Conservation (phyloP, 768 basidiomycete genomes). For the Phallus indusiatus region DNA sequence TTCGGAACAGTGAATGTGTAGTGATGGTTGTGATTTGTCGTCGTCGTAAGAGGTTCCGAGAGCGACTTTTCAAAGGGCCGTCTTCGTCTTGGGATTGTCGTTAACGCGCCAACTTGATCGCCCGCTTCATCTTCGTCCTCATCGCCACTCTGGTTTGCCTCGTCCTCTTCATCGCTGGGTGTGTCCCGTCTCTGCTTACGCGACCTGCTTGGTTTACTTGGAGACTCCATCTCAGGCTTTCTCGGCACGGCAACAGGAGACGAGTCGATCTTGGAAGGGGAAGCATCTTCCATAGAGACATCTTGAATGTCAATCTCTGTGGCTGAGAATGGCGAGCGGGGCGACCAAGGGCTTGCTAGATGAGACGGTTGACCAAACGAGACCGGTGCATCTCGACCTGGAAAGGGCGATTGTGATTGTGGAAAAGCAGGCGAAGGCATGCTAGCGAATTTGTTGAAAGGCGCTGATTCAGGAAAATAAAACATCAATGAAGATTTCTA, state of each 20-base stretch:
- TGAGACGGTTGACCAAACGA: constrained; percentile 28
- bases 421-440: constrained; percentile 30
- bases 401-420: constrained; percentile 41
- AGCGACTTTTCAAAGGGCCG: constrained; percentile 35
- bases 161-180: constrained; percentile 17
- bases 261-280: constrained; percentile 3
- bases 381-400: constrained; percentile 66
- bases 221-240: not conserved
- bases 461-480: constrained; percentile 9
- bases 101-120: constrained; percentile 25
- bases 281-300: constrained; percentile 43
- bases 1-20: constrained; percentile 78
- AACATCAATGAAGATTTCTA: not conserved
- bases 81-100: constrained; percentile 33
- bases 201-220: constrained; percentile 11
- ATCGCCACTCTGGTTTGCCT: constrained; percentile 29
- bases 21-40: constrained; percentile 32
- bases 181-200: constrained; percentile 3
- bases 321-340: constrained; percentile 42
- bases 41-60: not conserved
- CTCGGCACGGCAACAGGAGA: not conserved
- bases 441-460: constrained; percentile 35
- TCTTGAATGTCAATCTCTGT: constrained; percentile 44
- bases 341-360: constrained; percentile 51
- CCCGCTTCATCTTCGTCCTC: constrained; percentile 32